These are phyloP conservation scores for Eucalyptus decipiens DNA, from an alignment of 345 rosid species.

Conservation along the genomic window DNA sequence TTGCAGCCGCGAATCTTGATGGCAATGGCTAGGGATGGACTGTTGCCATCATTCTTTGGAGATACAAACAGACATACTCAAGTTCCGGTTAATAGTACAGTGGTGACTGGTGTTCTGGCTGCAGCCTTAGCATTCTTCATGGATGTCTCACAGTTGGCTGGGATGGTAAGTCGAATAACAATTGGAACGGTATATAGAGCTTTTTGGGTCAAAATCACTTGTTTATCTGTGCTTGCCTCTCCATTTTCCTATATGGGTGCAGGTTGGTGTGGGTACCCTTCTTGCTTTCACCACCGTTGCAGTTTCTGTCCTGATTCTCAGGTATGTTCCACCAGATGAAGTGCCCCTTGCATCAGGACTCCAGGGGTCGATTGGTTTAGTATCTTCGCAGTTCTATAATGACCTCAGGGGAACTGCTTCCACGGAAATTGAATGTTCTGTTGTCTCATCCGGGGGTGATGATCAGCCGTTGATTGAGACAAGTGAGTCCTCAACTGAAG, in stretches of 20 bases:
- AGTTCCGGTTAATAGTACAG: constrained; percentile 72
- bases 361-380: constrained; percentile 58
- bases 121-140: constrained; percentile 62
- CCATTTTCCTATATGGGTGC: not conserved
- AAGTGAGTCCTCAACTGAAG: constrained; percentile 12
- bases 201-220: not conserved
- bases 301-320: constrained; percentile 72
- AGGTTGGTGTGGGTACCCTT: constrained; percentile 99
- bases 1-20: constrained; percentile 76
- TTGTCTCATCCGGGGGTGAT: constrained; percentile 16
- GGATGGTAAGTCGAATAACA: constrained; percentile 43
- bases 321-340: constrained; percentile 96
- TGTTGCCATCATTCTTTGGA: constrained; percentile 72
- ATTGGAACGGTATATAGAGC: not conserved
- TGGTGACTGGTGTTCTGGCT: constrained; percentile 60
- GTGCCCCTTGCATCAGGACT: constrained; percentile 70
- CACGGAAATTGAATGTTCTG: not conserved
- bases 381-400: constrained; percentile 1
- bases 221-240: not conserved
- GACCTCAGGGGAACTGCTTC: constrained; percentile 6
- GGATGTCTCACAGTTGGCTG: constrained; percentile 85
- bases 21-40: constrained; percentile 97
- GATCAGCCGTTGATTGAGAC: constrained; percentile 26
- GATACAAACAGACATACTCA: constrained; percentile 58
- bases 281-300: constrained; percentile 94